Percentiles rank a stretch among this genome's conserved stretches.
phyloP scores from a whole-genome alignment of 2,329 filamentous ascomycete genomes.

The Diplodia mutila region DNA sequence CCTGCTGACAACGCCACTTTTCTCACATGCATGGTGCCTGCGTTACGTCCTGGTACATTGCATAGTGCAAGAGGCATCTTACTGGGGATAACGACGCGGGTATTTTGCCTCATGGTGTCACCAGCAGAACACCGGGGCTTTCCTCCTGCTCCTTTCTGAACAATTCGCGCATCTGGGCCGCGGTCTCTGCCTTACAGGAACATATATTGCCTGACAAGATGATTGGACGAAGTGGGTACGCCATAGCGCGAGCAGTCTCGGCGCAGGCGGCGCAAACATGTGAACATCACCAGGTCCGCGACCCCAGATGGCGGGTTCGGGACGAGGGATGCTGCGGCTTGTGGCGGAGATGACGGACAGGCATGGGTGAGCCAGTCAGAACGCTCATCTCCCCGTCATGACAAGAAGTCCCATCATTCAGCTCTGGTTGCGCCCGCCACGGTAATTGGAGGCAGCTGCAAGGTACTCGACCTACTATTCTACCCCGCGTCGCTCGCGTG shows the following conservation, averaged over 20 bases:
- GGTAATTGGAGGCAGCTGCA: neutral
- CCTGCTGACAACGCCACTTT: neutral
- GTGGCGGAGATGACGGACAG: constrained; percentile 14
- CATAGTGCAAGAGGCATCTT: neutral
- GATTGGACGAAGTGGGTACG: neutral
- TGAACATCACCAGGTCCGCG: constrained; percentile 4
- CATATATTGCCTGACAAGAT: neutral
- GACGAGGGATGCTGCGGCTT: neutral
- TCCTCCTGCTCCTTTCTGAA: neutral
- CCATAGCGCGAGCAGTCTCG: no score
- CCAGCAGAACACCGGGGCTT: neutral
- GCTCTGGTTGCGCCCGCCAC: neutral
- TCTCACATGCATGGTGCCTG: constrained; percentile 7
- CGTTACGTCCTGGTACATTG: neutral
- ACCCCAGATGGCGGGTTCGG: neutral
- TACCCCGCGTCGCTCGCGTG: constrained; percentile 10
- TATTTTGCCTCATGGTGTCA: neutral
- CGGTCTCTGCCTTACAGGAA: constrained; percentile 1
- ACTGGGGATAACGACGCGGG: neutral
- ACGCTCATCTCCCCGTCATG: neutral
- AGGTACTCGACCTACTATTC: neutral
- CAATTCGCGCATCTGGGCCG: neutral
- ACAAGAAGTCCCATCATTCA: neutral
- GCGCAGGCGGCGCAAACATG: neutral
- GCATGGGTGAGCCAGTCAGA: constrained; percentile 6